Conservation (phyloP, 1,139 yeast species). For the Sugiyamaella novakii region DNA sequence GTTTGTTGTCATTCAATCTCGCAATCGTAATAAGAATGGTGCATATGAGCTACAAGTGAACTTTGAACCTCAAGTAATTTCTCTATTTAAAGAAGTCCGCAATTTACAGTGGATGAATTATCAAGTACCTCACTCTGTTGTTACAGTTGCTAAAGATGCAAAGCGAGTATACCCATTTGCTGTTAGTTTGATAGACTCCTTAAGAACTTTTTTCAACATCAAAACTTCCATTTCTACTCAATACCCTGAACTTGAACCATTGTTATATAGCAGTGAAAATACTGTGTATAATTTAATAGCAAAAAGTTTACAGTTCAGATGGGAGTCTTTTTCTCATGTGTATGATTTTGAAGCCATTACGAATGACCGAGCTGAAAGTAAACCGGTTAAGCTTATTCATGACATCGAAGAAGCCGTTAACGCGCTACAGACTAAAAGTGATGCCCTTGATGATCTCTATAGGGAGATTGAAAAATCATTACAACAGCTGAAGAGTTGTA, state of each 20-base stretch:
- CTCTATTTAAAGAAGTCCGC: slow-evolving; percentile 56
- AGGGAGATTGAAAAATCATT: slow-evolving; percentile 33
- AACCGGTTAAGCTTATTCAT: slow-evolving; percentile 47
- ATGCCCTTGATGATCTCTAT: slow-evolving; percentile 33
- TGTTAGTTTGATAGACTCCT: slow-evolving; percentile 54
- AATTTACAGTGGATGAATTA: slow-evolving; percentile 56
- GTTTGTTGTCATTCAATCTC: slow-evolving; percentile 41
- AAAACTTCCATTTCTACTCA: slow-evolving; percentile 25
- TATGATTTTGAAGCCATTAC: slow-evolving; percentile 44
- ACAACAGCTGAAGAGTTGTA: slow-evolving; percentile 40
- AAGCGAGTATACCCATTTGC: slow-evolving; percentile 62
- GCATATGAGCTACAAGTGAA: slow-evolving; percentile 45
- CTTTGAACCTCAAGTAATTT: slow-evolving; percentile 53
- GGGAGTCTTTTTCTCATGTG: slow-evolving; percentile 61
- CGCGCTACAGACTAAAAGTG: slow-evolving; percentile 45
- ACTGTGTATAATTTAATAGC: slow-evolving; percentile 41
- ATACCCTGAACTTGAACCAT: slow-evolving; percentile 48
- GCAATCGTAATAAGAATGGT: slow-evolving; percentile 23
- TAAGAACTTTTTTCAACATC: slow-evolving; percentile 37
- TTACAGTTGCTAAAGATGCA: slow-evolving; percentile 49
- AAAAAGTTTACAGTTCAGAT: slow-evolving; percentile 47
- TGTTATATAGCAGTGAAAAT: slow-evolving; percentile 48
- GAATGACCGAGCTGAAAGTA: slow-evolving; percentile 43
- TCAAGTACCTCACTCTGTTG: slow-evolving; percentile 58
- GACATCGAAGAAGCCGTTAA: slow-evolving; percentile 47